A percentile compares a stretch with the other conserved stretches of the same genome.
Evolutionary conservation across 495 filamentous ascomycete genomes (phyloP).

Genomic region (Neurospora terricola): DNA sequence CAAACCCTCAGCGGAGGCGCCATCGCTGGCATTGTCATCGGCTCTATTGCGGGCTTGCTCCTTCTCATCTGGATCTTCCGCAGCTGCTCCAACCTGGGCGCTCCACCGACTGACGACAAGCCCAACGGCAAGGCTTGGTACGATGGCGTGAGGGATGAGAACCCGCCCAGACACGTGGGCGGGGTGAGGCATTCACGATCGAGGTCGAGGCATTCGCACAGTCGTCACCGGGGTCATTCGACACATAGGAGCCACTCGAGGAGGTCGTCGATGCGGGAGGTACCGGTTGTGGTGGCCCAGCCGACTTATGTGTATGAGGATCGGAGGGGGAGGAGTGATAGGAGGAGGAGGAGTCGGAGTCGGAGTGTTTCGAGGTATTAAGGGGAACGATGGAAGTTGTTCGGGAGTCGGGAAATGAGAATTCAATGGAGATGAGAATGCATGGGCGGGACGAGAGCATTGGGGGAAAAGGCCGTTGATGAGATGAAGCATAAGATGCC

Average conservation of each 20-base stretch:
- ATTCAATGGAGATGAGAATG: neutral
- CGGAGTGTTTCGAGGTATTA: slow-evolving; percentile 2
- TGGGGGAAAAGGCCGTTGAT: neutral
- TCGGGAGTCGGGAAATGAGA: neutral
- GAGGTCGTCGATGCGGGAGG: slow-evolving; percentile 5
- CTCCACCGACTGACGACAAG: slow-evolving; percentile 13
- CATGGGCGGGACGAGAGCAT: neutral
- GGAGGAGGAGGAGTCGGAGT: slow-evolving; percentile 5
- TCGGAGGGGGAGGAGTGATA: neutral
- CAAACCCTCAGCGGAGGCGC: slow-evolving; percentile 41
- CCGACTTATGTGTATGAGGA: slow-evolving; percentile 1
- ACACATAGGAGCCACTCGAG: neutral
- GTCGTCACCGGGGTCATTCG: neutral
- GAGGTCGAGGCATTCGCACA: slow-evolving; percentile 3
- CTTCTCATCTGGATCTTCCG: slow-evolving; percentile 44
- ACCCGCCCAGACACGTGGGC: neutral
- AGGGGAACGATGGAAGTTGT: neutral
- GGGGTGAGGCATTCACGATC: neutral
- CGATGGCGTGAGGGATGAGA: slow-evolving; percentile 14
- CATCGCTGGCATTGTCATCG: slow-evolving; percentile 53
- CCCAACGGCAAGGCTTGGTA: slow-evolving; percentile 17
- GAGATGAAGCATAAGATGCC: neutral
- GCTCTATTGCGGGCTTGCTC: slow-evolving; percentile 45
- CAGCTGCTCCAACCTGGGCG: slow-evolving; percentile 29
- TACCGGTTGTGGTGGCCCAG: slow-evolving; percentile 6